These are phyloP conservation scores for Boechera stricta DNA, from an alignment of 345 rosid genomes.

Conservation along the genomic window DNA sequence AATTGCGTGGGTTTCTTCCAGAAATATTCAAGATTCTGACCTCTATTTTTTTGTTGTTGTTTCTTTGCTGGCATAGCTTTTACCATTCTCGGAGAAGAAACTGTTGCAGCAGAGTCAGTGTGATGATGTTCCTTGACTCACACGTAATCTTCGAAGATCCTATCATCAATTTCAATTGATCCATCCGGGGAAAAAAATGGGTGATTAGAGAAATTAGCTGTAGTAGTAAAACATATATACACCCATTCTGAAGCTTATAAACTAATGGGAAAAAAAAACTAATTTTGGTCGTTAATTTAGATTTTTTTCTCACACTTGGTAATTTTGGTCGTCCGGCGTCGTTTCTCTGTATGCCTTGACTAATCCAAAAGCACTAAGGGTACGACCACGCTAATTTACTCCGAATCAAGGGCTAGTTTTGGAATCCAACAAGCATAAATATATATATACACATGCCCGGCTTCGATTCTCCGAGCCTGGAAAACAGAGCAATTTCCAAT, in stretches of 20 bases:
- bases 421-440: background rate
- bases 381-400: background rate
- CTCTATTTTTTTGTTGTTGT: background rate
- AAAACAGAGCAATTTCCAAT: background rate
- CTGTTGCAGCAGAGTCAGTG: conserved; percentile 40
- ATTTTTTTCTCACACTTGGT: background rate
- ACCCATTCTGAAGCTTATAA: conserved; percentile 26
- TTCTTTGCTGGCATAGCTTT: conserved; percentile 53
- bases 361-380: background rate
- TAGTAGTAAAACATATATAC: conserved; percentile 17
- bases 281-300: conserved; percentile 30
- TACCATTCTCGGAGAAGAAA: conserved; percentile 62
- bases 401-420: background rate
- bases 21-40: conserved; percentile 6
- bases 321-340: background rate
- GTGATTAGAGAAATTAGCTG: conserved; percentile 32
- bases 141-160: conserved; percentile 15
- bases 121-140: conserved; percentile 42
- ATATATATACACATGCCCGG: no score
- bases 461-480: background rate
- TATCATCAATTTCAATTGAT: background rate
- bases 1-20: background rate
- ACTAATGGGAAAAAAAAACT: conserved; percentile 1
- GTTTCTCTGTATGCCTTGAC: background rate
- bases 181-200: conserved; percentile 18